Evolutionary conservation across 2,329 filamentous ascomycete species (phyloP).

Genomic region (Biscogniauxia sp.): DNA sequence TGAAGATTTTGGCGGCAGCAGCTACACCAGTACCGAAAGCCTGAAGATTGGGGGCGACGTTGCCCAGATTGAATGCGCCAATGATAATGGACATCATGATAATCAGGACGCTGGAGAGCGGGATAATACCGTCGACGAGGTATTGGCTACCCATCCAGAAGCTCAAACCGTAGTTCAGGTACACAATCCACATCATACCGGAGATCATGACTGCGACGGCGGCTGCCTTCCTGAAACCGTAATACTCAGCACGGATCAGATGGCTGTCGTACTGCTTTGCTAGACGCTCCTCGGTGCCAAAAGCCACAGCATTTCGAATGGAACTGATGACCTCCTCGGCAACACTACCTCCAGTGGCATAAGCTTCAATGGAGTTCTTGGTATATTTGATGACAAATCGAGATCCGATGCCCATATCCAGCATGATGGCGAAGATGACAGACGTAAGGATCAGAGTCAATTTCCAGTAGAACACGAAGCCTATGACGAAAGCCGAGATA

Average conservation of each 20-base stretch:
- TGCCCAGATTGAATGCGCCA: constrained; percentile 86
- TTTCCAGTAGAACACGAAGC: constrained; percentile 90
- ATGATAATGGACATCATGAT: constrained; percentile 91
- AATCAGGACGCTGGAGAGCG: constrained; percentile 71
- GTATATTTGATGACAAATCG: constrained; percentile 77
- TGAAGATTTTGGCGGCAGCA: constrained; percentile 88
- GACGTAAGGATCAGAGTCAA: constrained; percentile 83
- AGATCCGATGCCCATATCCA: constrained; percentile 73
- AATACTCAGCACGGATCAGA: constrained; percentile 68
- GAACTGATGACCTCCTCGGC: constrained; percentile 95
- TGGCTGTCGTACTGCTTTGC: constrained; percentile 80
- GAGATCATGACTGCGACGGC: constrained; percentile 76
- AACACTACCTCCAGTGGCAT: constrained; percentile 80
- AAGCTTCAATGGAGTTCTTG: constrained; percentile 73
- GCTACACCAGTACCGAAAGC: constrained; percentile 82
- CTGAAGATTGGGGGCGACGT: constrained; percentile 80
- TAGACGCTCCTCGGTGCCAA: constrained; percentile 90
- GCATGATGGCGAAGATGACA: constrained; percentile 74
- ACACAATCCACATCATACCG: constrained; percentile 78
- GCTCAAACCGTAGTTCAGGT: constrained; percentile 80
- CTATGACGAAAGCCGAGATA: constrained; percentile 83
- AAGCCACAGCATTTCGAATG: constrained; percentile 87
- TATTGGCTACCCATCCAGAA: constrained; percentile 87
- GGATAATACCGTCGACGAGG: constrained; percentile 63
- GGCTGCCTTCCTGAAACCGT: constrained; percentile 73